A percentile compares a stretch with the other conserved stretches of the same genome.
These are phyloP conservation scores for Suhomyces tanzawaensis DNA, from an alignment of 805 yeast genomes.

Conservation along the genomic window DNA sequence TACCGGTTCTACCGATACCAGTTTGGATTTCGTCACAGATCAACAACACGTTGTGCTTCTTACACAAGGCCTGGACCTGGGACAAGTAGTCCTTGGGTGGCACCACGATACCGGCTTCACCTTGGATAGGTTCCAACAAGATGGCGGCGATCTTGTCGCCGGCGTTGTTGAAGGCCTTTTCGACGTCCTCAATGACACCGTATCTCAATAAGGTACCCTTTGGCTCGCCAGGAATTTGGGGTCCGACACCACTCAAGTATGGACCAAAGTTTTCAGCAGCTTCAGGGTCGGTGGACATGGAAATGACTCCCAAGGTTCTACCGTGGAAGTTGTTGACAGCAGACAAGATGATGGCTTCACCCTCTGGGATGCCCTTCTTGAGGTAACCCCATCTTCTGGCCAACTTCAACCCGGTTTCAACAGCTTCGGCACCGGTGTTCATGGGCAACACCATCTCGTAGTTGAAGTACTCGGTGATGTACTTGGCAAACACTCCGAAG, in stretches of 20 bases:
- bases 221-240: conserved; percentile 73
- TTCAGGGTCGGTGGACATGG: conserved; percentile 95
- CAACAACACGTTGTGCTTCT: conserved; percentile 78
- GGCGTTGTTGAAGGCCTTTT: conserved; percentile 72
- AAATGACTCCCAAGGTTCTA: conserved; percentile 89
- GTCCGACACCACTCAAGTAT: conserved; percentile 78
- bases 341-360: conserved; percentile 83
- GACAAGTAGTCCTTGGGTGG: conserved; percentile 82
- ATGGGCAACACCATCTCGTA: conserved; percentile 94
- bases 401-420: conserved; percentile 88
- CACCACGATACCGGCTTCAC: conserved; percentile 97
- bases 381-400: conserved; percentile 98
- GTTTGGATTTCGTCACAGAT: conserved; percentile 98
- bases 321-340: conserved; percentile 95
- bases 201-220: conserved; percentile 64
- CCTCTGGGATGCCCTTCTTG: conserved; percentile 76
- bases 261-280: conserved; percentile 90
- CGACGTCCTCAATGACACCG: conserved; percentile 84
- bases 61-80: conserved; percentile 70
- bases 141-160: conserved; percentile 92
- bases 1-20: conserved; percentile 96
- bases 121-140: conserved; percentile 93
- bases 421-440: conserved; percentile 99
- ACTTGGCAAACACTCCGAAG: conserved; percentile 84
- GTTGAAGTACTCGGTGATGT: conserved; percentile 80